Evolutionary conservation across 177 flowering plant genomes (phyloP).

Genomic region (Telopea speciosissima): DNA sequence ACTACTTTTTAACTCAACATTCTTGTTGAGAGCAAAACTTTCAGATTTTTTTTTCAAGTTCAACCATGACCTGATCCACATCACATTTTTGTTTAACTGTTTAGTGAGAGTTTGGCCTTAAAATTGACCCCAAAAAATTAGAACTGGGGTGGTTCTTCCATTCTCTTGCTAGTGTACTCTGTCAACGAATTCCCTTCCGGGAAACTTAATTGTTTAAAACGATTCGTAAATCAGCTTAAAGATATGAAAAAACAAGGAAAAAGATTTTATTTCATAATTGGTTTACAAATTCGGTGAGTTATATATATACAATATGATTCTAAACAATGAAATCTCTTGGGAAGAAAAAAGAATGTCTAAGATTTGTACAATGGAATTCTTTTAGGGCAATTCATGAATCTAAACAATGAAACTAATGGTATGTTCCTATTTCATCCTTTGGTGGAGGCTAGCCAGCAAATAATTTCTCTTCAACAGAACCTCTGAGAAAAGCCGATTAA

Average conservation of each 20-base stretch:
- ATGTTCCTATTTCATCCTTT: slow-evolving; percentile 8
- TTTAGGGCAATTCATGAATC: not conserved
- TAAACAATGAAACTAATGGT: not conserved
- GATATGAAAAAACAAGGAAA: not conserved
- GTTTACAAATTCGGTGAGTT: too few relatives aligned
- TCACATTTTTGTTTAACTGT: too few relatives aligned
- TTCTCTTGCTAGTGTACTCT: too few relatives aligned
- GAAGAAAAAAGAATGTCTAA: not conserved
- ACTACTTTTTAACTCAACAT: not conserved
- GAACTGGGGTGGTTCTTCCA: too few relatives aligned
- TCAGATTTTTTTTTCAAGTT: too few relatives aligned
- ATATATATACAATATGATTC: not conserved
- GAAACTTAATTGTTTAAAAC: not conserved
- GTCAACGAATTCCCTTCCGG: too few relatives aligned
- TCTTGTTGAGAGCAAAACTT: not conserved
- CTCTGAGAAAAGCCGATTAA: slow-evolving; percentile 35
- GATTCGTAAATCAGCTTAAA: not conserved
- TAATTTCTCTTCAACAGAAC: slow-evolving; percentile 39
- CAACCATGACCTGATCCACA: too few relatives aligned
- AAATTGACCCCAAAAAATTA: too few relatives aligned
- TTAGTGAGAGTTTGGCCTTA: too few relatives aligned
- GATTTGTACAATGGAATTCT: not conserved
- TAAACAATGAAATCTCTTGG: not conserved
- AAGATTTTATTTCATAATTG: too few relatives aligned
- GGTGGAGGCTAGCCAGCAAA: slow-evolving; percentile 27